Evolutionary conservation across 1,284 basidiomycete genomes (phyloP).

Genomic region (Rhodotorula mucilaginosa): DNA sequence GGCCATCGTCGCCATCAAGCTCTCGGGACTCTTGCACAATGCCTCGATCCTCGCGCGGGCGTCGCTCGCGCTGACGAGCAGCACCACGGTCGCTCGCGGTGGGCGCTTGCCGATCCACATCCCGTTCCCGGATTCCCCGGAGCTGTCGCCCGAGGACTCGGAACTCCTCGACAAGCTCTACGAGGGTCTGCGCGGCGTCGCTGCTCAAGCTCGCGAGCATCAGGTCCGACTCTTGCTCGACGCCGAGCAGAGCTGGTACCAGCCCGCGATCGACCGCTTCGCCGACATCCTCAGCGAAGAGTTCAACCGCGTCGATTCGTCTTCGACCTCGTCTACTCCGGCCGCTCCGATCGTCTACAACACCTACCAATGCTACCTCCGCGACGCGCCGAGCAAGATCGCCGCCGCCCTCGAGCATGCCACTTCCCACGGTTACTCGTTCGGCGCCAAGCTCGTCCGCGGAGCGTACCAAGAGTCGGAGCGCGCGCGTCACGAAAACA

Average conservation of each 20-base stretch:
- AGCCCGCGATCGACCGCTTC: slow-evolving; percentile 43
- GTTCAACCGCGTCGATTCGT: slow-evolving; percentile 38
- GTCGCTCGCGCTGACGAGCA: slow-evolving; percentile 35
- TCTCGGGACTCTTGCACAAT: slow-evolving; percentile 43
- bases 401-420: slow-evolving; percentile 51
- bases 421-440: slow-evolving; percentile 64
- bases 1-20: slow-evolving; percentile 43
- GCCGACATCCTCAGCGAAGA: slow-evolving; percentile 40
- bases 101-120: slow-evolving; percentile 9
- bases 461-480: slow-evolving; percentile 89
- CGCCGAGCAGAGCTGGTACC: slow-evolving; percentile 45
- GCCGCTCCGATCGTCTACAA: slow-evolving; percentile 43
- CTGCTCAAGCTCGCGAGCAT: slow-evolving; percentile 28
- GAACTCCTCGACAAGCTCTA: slow-evolving; percentile 35
- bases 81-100: slow-evolving; percentile 16
- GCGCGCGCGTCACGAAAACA: slow-evolving; percentile 46
- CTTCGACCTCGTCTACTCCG: slow-evolving; percentile 1
- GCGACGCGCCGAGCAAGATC: slow-evolving; percentile 31
- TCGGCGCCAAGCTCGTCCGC: slow-evolving; percentile 91
- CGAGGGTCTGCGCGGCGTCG: slow-evolving; percentile 32
- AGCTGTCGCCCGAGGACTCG: slow-evolving; percentile 40
- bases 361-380: slow-evolving; percentile 43
- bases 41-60: slow-evolving; percentile 41
- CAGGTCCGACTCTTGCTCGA: slow-evolving; percentile 44
- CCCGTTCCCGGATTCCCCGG: slow-evolving; percentile 35